A percentile compares a stretch with the other conserved stretches of the same genome.
These are phyloP conservation scores for Picochlorum sp. DNA, from an alignment of 139 green algal genomes.

Conservation along the genomic window DNA sequence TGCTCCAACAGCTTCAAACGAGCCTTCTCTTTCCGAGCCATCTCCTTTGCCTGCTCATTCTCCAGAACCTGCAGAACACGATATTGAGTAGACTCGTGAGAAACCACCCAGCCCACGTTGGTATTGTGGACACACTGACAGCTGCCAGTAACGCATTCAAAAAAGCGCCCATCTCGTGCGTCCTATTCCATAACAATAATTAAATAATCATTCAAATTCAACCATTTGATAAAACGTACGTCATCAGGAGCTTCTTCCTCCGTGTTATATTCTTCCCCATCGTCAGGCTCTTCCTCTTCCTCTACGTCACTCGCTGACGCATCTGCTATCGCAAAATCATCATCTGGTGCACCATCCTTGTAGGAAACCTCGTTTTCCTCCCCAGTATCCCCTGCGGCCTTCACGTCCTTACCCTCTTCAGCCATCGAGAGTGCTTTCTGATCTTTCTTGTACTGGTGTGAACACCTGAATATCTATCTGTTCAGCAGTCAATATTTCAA, in stretches of 20 bases:
- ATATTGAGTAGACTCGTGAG: background rate
- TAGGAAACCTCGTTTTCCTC: background rate
- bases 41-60: constrained; percentile 16
- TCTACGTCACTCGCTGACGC: constrained; percentile 7
- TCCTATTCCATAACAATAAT: too few relatives aligned
- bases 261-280: constrained; percentile 24
- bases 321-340: constrained; percentile 31
- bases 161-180: background rate
- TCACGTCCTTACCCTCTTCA: constrained; percentile 3
- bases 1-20: constrained; percentile 69
- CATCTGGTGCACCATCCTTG: constrained; percentile 20
- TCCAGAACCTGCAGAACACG: constrained; percentile 7
- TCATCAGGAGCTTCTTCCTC: constrained; percentile 2
- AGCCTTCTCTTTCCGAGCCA: constrained; percentile 71
- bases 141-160: background rate
- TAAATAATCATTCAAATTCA: too few relatives aligned
- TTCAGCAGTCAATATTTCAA: background rate
- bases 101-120: background rate
- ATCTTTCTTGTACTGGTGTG: constrained; percentile 4
- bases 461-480: background rate
- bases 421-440: background rate
- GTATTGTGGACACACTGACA: too few relatives aligned
- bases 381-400: constrained; percentile 4
- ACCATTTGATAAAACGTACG: background rate
- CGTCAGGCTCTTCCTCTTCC: constrained; percentile 33